A percentile compares a stretch with the other conserved stretches of the same genome.
These are phyloP conservation scores for Xylaria polymorpha DNA, from an alignment of 2,329 filamentous ascomycete species.

Conservation along the genomic window DNA sequence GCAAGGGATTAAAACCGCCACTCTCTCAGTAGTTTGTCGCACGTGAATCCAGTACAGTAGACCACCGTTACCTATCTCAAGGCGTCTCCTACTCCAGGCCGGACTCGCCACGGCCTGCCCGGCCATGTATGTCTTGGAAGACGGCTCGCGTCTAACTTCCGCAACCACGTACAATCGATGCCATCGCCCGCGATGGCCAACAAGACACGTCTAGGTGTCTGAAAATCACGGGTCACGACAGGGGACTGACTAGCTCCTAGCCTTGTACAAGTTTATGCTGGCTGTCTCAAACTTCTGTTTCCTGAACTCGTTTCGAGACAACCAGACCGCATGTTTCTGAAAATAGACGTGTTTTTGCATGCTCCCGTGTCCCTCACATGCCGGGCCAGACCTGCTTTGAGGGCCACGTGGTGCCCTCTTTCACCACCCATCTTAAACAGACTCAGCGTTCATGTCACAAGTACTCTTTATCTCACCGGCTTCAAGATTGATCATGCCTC, in stretches of 20 bases:
- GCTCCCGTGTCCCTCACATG: neutral
- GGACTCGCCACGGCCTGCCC: slow-evolving; percentile 26
- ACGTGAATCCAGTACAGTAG: neutral
- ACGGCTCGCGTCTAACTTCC: slow-evolving; percentile 44
- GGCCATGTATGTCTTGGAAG: slow-evolving; percentile 33
- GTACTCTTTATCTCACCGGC: neutral
- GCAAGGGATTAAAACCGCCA: neutral
- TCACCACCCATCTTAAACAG: slow-evolving; percentile 22
- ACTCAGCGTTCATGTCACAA: slow-evolving; percentile 19
- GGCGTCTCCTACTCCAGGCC: slow-evolving; percentile 1
- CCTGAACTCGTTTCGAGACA: slow-evolving; percentile 14
- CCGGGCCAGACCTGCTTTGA: slow-evolving; percentile 7
- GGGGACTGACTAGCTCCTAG: slow-evolving; percentile 8
- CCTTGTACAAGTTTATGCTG: slow-evolving; percentile 9
- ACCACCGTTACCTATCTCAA: neutral
- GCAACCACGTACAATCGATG: slow-evolving; percentile 41
- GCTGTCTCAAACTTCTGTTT: slow-evolving; percentile 20
- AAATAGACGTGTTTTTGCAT: slow-evolving; percentile 24
- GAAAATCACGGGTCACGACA: slow-evolving; percentile 15
- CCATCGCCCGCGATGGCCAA: slow-evolving; percentile 43
- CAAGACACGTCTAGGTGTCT: slow-evolving; percentile 12
- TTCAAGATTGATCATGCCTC: slow-evolving; percentile 14
- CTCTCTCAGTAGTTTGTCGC: neutral
- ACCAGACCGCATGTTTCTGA: slow-evolving; percentile 23
- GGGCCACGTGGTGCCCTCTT: slow-evolving; percentile 34